Conservation (phyloP, 2,329 filamentous ascomycete species). For the Fusarium cyanostomum region DNA sequence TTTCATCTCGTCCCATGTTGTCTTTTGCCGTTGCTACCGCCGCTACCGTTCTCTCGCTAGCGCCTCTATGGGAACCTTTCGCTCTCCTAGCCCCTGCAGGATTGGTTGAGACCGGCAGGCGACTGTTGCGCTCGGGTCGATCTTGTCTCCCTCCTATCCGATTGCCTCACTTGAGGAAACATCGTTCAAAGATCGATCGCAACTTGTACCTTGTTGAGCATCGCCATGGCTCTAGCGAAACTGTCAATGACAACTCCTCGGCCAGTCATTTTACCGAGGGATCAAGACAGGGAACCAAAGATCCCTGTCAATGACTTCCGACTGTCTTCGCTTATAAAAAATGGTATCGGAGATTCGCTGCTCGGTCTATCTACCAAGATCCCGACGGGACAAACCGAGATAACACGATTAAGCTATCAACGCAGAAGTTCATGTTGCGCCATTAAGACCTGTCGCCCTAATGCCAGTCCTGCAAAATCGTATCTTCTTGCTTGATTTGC, state of each 20-base stretch:
- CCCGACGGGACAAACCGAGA: background rate
- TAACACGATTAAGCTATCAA: background rate
- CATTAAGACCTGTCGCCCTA: slow-evolving; percentile 16
- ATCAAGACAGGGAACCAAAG: background rate
- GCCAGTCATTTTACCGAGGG: background rate
- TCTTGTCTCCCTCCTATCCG: background rate
- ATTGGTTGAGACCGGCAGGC: background rate
- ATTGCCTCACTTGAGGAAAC: background rate
- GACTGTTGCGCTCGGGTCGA: slow-evolving; percentile 7
- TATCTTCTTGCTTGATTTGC: slow-evolving; percentile 41
- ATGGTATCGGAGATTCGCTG: background rate
- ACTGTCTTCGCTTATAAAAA: background rate
- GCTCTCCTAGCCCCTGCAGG: background rate
- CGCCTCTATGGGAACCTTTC: background rate
- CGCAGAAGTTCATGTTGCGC: background rate
- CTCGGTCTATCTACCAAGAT: background rate
- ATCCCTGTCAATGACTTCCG: background rate
- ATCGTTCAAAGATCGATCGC: background rate
- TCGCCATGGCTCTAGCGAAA: background rate
- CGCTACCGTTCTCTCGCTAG: slow-evolving; percentile 20
- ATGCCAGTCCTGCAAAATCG: slow-evolving; percentile 42
- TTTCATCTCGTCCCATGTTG: slow-evolving; percentile 13
- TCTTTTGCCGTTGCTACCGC: slow-evolving; percentile 18
- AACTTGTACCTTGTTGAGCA: background rate
- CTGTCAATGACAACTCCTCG: background rate